Percentiles rank a stretch among this genome's conserved stretches.
These are phyloP conservation scores for Chondrus crispus DNA, from an alignment of 23 red algal species.

Conservation along the genomic window DNA sequence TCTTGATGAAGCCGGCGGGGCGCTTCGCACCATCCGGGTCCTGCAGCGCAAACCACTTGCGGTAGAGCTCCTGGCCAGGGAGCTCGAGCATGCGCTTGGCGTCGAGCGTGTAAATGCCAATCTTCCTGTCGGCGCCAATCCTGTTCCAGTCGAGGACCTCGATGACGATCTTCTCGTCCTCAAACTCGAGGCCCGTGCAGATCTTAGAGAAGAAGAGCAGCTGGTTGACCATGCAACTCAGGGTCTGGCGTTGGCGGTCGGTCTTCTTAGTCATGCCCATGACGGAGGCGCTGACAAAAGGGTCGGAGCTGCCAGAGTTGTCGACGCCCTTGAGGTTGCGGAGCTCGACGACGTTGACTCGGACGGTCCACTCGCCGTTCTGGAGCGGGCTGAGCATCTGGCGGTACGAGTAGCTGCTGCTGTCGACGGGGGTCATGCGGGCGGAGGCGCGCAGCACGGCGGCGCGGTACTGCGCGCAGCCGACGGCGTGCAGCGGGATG, in stretches of 20 bases:
- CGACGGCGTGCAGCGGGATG: constrained; percentile 52
- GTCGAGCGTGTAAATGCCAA: constrained; percentile 69
- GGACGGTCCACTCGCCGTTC: constrained; percentile 79
- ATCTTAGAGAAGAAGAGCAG: constrained; percentile 70
- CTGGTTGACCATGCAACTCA: constrained; percentile 80
- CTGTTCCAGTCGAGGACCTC: constrained; percentile 85
- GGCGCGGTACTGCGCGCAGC: constrained; percentile 52
- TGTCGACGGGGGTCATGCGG: constrained; percentile 52
- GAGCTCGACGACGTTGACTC: constrained; percentile 74
- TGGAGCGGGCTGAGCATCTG: constrained; percentile 66
- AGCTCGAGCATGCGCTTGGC: constrained; percentile 59
- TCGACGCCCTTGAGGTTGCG: constrained; percentile 63
- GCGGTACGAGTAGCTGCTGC: constrained; percentile 72
- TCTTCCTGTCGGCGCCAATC: constrained; percentile 28
- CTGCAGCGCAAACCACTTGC: constrained; percentile 80
- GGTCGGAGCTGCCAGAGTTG: constrained; percentile 64
- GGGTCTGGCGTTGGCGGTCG: constrained; percentile 52
- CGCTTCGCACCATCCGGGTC: constrained; percentile 54
- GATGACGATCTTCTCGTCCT: constrained; percentile 57
- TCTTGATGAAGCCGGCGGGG: constrained; percentile 78
- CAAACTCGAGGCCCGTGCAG: constrained; percentile 69
- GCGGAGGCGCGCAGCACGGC: constrained; percentile 58
- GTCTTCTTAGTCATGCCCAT: constrained; percentile 72
- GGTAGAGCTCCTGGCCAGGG: constrained; percentile 50
- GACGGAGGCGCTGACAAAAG: constrained; percentile 50